Percentiles rank a stretch among this genome's conserved stretches.
Evolutionary conservation across 768 basidiomycete species (phyloP).

Genomic region (Mycena indigotica): DNA sequence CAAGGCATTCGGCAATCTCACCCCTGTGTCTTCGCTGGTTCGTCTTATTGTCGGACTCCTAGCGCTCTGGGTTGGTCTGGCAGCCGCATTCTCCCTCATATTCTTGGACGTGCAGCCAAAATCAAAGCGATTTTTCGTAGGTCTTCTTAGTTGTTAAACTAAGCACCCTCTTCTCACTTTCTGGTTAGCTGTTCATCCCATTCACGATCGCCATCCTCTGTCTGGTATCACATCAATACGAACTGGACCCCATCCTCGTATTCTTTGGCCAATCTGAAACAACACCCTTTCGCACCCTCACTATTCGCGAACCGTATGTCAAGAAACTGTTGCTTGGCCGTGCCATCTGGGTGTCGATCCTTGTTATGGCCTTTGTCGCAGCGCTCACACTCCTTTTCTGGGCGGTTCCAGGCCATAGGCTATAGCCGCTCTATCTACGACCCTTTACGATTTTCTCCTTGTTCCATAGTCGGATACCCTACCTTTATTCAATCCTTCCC

Average conservation of each 20-base stretch:
- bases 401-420: constrained; percentile 92
- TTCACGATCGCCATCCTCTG: constrained; percentile 88
- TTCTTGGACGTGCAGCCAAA: constrained; percentile 94
- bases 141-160: constrained; percentile 30
- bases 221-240: constrained; percentile 95
- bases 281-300: constrained; percentile 92
- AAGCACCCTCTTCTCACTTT: constrained; percentile 13
- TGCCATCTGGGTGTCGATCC: constrained; percentile 85
- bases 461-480: constrained; percentile 13
- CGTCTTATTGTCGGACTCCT: constrained; percentile 84
- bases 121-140: constrained; percentile 90
- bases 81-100: constrained; percentile 85
- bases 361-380: constrained; percentile 76
- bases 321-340: constrained; percentile 86
- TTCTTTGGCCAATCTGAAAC: constrained; percentile 94
- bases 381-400: constrained; percentile 91
- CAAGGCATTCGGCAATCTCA: constrained; percentile 98
- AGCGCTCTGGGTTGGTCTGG: constrained; percentile 92
- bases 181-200: constrained; percentile 84
- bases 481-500: not conserved
- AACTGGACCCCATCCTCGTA: constrained; percentile 93
- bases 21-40: constrained; percentile 85
- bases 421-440: constrained; percentile 44
- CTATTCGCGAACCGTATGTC: constrained; percentile 92
- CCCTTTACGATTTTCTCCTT: constrained; percentile 9